Percentiles rank a stretch among this genome's conserved stretches.
Evolutionary conservation across 208 protist genomes (phyloP).

Genomic region (Crithidia bombi): DNA sequence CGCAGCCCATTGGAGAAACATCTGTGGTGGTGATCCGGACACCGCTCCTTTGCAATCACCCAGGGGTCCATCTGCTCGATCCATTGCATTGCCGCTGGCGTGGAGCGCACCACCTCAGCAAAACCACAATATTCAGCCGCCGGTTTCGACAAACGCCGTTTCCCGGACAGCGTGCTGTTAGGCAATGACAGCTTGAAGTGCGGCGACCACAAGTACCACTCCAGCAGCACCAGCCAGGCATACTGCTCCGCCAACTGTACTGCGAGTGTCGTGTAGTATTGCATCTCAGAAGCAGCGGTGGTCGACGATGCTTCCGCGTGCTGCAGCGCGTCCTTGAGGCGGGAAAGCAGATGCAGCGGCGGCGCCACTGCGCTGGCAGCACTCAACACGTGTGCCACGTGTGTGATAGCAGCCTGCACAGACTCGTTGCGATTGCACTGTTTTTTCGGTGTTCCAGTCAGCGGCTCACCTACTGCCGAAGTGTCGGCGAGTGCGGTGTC

Average conservation of each 20-base stretch:
- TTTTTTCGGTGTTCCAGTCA: background rate
- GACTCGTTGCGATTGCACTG: conserved; percentile 8
- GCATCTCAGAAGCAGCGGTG: background rate
- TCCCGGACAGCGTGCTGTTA: background rate
- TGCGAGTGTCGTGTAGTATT: conserved; percentile 18
- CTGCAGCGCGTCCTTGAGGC: conserved; percentile 10
- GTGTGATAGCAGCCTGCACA: background rate
- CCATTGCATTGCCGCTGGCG: conserved; percentile 38
- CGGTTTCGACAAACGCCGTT: background rate
- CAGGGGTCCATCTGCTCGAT: conserved; percentile 80
- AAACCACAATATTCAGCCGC: conserved; percentile 30
- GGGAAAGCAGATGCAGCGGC: conserved; percentile 12
- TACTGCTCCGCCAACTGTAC: conserved; percentile 56
- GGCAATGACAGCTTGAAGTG: background rate
- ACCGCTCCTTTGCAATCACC: conserved; percentile 24
- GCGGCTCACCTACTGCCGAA: background rate
- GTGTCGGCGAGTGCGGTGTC: conserved; percentile 3
- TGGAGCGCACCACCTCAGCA: conserved; percentile 38
- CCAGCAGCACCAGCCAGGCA: conserved; percentile 65
- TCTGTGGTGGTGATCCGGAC: conserved; percentile 65
- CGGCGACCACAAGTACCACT: conserved; percentile 49
- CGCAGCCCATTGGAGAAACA: conserved; percentile 84
- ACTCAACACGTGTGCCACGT: background rate
- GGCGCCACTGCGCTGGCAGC: background rate
- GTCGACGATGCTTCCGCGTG: conserved; percentile 6